Evolutionary conservation across 805 yeast genomes (phyloP), one percentile per base, ranked within the genome.

Genomic region (Saccharomycopsis javanensis): DNA sequence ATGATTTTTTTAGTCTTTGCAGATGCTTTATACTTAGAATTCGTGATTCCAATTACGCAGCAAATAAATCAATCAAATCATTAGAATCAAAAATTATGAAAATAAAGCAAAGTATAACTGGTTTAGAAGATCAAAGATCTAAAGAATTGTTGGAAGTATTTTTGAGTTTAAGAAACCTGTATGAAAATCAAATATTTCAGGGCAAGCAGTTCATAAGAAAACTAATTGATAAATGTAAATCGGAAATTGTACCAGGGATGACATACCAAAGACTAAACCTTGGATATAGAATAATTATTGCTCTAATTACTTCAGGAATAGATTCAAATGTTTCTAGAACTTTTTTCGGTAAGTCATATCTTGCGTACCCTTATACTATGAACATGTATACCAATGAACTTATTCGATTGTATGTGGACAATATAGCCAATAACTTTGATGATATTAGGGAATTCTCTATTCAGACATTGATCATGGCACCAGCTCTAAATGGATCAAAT

Each of bases 351-450:
- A 74, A 75, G 57, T 73, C 74, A 50, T 75, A 76, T 42, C 73
- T 79, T 53, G 72, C 69, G 30, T 79, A 74, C 64, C 82, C 84
- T 6, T 81, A 78, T 64, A 61, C 72, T 23, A 62, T 83, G 1
- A 64, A 70, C 0, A 62, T 86, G 0, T 79, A 75, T 61, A 64
- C 68, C 18, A 66, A 70, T 18, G 62, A 63, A 1, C 62, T 79
- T 30, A 64, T 78, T 0, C 70, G 83, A 53, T 64, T 80, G 7
- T 69, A 90, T 54, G 67, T 85, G 18, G 86, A 85, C 61, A 81
- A 81, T 56, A 71, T 87, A 6, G 72, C 82, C 31, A 85, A 85
- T 66, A 84, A 85, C 60, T 90, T 82, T 68, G 89, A 86, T 57
- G 97, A 90, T 66, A 77, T 91, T 18, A 76, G 98, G 59, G 73